These are phyloP conservation scores for Crucibulum laeve DNA, from an alignment of 768 basidiomycete genomes.

Conservation along the genomic window DNA sequence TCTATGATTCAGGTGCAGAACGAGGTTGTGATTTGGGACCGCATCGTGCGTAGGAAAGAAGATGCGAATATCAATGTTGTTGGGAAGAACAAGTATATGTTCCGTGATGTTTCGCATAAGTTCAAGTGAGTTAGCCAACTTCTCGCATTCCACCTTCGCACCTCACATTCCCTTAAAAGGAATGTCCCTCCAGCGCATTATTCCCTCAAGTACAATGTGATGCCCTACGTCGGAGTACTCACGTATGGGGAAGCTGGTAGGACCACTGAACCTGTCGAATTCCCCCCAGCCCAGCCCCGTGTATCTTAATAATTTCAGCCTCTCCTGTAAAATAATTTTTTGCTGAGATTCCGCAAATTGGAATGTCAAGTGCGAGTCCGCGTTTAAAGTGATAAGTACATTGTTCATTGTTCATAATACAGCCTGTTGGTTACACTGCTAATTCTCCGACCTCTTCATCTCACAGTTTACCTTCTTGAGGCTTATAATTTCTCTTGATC, in stretches of 20 bases:
- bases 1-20: conserved; percentile 56
- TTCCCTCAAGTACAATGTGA: conserved; percentile 80
- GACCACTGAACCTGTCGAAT: conserved; percentile 31
- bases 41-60: conserved; percentile 77
- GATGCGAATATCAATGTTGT: conserved; percentile 64
- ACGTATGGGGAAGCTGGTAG: conserved; percentile 70
- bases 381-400: too few species aligned
- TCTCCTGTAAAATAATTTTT: too few species aligned
- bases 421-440: too few species aligned
- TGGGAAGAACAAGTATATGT: conserved; percentile 79
- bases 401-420: too few species aligned
- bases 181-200: conserved; percentile 64
- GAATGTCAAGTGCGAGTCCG: too few species aligned
- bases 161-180: conserved; percentile 29
- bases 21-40: conserved; percentile 88
- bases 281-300: conserved; percentile 35
- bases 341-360: too few species aligned
- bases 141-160: neutral
- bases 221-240: conserved; percentile 84
- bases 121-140: conserved; percentile 59
- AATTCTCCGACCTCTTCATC: too few species aligned
- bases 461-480: neutral
- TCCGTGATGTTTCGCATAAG: conserved; percentile 66
- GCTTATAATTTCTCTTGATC: neutral
- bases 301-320: conserved; percentile 32